Percentiles rank a stretch among this genome's conserved stretches.
Conservation (phyloP, 352 stramenopile species). For the Pythium pectinolyticum region DNA sequence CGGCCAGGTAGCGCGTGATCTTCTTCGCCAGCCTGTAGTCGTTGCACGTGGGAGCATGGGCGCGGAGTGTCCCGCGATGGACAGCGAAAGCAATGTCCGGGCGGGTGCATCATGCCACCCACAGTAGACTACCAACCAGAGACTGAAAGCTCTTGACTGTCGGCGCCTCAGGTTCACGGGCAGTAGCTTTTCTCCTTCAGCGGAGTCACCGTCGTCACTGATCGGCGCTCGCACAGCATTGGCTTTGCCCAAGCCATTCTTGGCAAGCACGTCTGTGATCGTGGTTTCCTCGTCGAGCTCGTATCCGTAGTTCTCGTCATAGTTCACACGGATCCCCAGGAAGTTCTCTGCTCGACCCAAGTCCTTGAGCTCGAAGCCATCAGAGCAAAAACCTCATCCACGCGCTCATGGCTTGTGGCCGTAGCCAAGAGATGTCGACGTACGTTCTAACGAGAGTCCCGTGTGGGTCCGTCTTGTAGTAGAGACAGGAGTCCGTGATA, state of each 20-base stretch:
- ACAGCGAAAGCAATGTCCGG: conserved; percentile 30
- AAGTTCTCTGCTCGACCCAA: conserved; percentile 26
- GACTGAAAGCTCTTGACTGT: conserved; percentile 32
- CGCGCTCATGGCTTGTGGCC: too few species aligned
- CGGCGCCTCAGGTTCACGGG: conserved; percentile 2
- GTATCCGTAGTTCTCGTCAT: conserved; percentile 10
- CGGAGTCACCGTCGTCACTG: neutral
- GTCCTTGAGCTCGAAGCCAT: conserved; percentile 32
- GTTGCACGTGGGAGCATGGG: conserved; percentile 13
- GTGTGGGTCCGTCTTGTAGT: too few species aligned
- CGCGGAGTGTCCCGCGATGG: conserved; percentile 18
- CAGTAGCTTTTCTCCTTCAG: conserved; percentile 4
- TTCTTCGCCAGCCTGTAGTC: conserved; percentile 28
- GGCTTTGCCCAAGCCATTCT: conserved; percentile 11
- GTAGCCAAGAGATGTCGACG: too few species aligned
- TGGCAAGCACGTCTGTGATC: conserved; percentile 24
- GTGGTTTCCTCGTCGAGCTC: conserved; percentile 24
- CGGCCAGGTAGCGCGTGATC: conserved; percentile 29
- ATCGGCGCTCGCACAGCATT: conserved; percentile 23
- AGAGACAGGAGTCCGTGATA: too few species aligned
- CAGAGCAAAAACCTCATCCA: too few species aligned
- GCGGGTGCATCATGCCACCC: conserved; percentile 23
- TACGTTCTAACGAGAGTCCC: too few species aligned
- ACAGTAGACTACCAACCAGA: conserved; percentile 35
- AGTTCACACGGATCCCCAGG: conserved; percentile 28